Conservation (phyloP, 2,329 filamentous ascomycete species). For the Colletotrichum sp. region DNA sequence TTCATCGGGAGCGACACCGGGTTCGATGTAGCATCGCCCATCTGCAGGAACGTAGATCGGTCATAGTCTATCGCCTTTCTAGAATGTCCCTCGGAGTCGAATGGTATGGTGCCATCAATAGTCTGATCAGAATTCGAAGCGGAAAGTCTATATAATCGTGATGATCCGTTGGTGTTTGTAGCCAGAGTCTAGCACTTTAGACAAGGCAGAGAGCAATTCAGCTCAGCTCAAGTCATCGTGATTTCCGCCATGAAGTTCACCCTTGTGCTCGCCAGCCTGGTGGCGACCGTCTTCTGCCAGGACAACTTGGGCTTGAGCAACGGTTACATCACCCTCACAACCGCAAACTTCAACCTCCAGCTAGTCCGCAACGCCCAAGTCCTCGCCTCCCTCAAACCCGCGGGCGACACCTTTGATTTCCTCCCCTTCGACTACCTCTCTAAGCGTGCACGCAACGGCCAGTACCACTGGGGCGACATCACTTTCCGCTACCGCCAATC, state of each 20-base stretch:
- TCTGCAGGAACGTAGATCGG: not conserved
- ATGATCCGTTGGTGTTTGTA: not conserved
- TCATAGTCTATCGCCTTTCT: not conserved
- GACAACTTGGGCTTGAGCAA: slow-evolving; percentile 43
- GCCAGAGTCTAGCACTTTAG: not conserved
- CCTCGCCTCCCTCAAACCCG: slow-evolving; percentile 50
- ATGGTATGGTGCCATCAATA: not conserved
- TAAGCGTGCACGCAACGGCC: slow-evolving; percentile 51
- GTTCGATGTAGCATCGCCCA: not conserved
- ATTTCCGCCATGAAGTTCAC: not conserved
- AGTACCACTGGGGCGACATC: slow-evolving; percentile 65
- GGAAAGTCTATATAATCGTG: not conserved
- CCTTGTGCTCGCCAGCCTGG: not conserved
- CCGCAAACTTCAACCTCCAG: slow-evolving; percentile 45
- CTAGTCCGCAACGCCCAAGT: slow-evolving; percentile 51
- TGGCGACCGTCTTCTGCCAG: not conserved
- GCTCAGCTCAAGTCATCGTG: not conserved
- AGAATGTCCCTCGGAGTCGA: not conserved
- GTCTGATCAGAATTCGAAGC: not conserved
- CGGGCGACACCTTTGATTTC: slow-evolving; percentile 54
- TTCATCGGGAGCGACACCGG: not conserved
- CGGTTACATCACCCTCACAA: slow-evolving; percentile 45
- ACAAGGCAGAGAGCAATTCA: not conserved
- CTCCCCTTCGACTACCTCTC: slow-evolving; percentile 56
- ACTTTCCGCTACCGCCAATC: slow-evolving; percentile 58